Percentiles rank a stretch among this genome's conserved stretches.
Conservation (phyloP, 306 rosid genomes). For the Notholithocarpus densiflorus region DNA sequence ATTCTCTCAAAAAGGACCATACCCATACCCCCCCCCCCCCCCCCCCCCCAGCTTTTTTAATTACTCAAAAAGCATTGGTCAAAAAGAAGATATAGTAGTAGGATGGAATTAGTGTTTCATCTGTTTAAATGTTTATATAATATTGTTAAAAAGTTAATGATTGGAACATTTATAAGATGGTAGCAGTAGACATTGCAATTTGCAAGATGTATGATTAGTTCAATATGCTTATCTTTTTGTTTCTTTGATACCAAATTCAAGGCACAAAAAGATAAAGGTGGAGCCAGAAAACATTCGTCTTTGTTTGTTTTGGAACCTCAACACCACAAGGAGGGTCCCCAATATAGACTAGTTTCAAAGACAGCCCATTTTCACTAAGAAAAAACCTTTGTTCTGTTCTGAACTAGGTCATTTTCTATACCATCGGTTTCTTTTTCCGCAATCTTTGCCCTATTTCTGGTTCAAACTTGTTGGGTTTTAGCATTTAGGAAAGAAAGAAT, state of each 20-base stretch:
- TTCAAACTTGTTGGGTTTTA: too few relatives aligned
- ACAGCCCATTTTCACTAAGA: not conserved
- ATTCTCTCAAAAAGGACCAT: not conserved
- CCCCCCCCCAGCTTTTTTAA: not conserved
- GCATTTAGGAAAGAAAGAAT: too few relatives aligned
- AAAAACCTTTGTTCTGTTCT: not conserved
- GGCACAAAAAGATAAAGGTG: not conserved
- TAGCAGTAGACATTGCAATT: not conserved
- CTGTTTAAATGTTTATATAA: not conserved
- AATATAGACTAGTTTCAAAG: not conserved
- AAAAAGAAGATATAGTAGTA: constrained; percentile 12
- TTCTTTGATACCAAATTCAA: constrained; percentile 3
- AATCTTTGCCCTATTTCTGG: not conserved
- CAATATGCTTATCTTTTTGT: constrained; percentile 8
- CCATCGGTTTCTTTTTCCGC: not conserved
- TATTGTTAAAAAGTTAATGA: not conserved
- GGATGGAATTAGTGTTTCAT: not conserved
- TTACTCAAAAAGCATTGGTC: constrained; percentile 17
- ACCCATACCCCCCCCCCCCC: constrained; percentile 6
- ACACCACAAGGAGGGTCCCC: not conserved
- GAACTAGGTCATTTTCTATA: not conserved
- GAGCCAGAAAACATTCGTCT: not conserved
- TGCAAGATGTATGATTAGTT: constrained; percentile 3
- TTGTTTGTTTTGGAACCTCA: not conserved
- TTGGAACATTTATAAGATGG: not conserved